These are phyloP conservation scores for Styphnolobium japonicum DNA, from an alignment of 306 rosid species.

Conservation along the genomic window DNA sequence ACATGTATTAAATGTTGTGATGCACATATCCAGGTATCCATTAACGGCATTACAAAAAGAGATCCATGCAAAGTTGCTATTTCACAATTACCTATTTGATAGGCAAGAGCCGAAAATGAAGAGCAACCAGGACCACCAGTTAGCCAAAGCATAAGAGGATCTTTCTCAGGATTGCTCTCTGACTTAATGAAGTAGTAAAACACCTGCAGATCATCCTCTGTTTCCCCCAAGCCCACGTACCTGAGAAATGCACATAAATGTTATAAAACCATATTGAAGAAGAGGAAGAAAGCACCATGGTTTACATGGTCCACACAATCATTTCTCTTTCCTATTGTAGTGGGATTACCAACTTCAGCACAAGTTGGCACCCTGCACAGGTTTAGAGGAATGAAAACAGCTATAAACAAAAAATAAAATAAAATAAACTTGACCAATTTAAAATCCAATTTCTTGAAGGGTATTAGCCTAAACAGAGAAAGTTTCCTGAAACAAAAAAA, in stretches of 20 bases:
- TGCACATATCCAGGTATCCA: background rate
- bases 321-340: background rate
- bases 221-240: conserved; percentile 56
- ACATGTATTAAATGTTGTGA: background rate
- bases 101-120: conserved; percentile 29
- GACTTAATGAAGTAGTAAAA: conserved; percentile 61
- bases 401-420: too few species aligned
- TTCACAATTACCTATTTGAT: conserved; percentile 43
- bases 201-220: conserved; percentile 46
- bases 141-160: conserved; percentile 69
- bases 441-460: too few species aligned
- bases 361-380: too few species aligned
- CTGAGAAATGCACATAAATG: conserved; percentile 5
- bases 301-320: background rate
- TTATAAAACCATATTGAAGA: background rate
- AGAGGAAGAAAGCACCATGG: background rate
- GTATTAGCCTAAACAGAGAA: too few species aligned
- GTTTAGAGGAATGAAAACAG: too few species aligned
- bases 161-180: conserved; percentile 46
- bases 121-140: conserved; percentile 78
- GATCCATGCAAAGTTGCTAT: background rate
- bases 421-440: too few species aligned
- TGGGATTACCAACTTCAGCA: too few species aligned
- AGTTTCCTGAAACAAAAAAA: background rate
- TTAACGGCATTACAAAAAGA: background rate